Evolutionary conservation across 1,139 yeast species (phyloP).

Genomic region (Magnusiomyces ingens): DNA sequence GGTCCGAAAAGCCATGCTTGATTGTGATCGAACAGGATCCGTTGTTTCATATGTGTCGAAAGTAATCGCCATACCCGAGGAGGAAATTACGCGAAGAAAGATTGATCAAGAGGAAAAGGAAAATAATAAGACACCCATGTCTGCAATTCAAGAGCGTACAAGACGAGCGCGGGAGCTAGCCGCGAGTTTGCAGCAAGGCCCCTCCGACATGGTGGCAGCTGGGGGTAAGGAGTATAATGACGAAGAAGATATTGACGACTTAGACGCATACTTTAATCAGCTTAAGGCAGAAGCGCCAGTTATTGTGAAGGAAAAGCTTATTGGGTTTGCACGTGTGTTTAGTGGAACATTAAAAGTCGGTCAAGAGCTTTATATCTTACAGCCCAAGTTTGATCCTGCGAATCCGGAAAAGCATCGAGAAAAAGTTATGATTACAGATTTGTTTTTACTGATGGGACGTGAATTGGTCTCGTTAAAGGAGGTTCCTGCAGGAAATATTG

Average conservation of each 20-base stretch:
- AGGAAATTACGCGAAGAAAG: constrained; percentile 37
- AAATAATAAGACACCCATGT: constrained; percentile 41
- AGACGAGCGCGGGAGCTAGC: constrained; percentile 54
- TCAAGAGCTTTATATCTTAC: constrained; percentile 64
- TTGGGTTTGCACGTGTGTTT: constrained; percentile 85
- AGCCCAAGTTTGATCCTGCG: constrained; percentile 80
- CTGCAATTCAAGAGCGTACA: constrained; percentile 50
- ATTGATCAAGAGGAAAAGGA: constrained; percentile 13
- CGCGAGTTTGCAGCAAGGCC: constrained; percentile 52
- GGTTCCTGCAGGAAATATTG: constrained; percentile 94
- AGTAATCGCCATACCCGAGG: constrained; percentile 74
- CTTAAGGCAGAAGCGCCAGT: constrained; percentile 16
- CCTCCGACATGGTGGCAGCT: constrained; percentile 33
- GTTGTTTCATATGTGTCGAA: constrained; percentile 84
- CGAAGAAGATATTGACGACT: constrained; percentile 21
- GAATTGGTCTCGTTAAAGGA: constrained; percentile 69
- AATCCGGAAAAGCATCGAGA: constrained; percentile 54
- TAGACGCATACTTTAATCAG: constrained; percentile 35
- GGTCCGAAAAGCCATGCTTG: constrained; percentile 50
- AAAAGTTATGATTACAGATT: constrained; percentile 50
- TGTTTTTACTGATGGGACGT: constrained; percentile 86
- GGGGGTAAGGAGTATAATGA: constrained; percentile 19
- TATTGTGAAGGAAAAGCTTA: constrained; percentile 37
- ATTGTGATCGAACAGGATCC: constrained; percentile 59
- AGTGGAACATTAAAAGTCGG: constrained; percentile 78